Percentiles rank a stretch among this genome's conserved stretches.
Conservation (phyloP, 768 basidiomycete species). For the Russula sp. region DNA sequence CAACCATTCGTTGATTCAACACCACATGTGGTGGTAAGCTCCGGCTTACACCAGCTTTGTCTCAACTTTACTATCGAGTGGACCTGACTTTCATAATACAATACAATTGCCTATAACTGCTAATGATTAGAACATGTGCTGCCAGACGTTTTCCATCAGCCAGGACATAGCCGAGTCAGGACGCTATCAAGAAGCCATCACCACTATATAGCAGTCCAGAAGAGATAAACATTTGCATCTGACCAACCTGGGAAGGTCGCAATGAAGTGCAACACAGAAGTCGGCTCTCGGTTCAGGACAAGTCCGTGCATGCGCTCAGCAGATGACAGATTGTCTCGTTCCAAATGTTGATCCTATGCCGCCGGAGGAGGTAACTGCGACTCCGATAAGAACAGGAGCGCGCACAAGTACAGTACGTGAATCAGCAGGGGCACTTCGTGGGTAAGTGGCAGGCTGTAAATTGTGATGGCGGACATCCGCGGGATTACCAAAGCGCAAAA, state of each 20-base stretch:
- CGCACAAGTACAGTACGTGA: not conserved
- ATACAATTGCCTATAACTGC: too few relatives aligned
- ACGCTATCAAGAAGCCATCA: not conserved
- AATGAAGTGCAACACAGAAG: not conserved
- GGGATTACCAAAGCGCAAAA: slow-evolving; percentile 7
- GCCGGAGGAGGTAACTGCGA: not conserved
- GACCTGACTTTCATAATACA: not conserved
- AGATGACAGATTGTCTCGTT: not conserved
- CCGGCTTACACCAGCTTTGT: too few relatives aligned
- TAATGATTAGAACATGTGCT: not conserved
- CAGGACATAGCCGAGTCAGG: not conserved
- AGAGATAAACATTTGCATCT: not conserved
- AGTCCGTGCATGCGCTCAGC: not conserved
- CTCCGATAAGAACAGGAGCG: not conserved
- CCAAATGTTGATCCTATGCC: not conserved
- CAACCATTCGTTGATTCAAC: too few relatives aligned
- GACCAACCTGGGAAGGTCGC: not conserved
- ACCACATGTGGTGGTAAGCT: too few relatives aligned
- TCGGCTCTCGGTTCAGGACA: not conserved
- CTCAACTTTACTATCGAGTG: not conserved
- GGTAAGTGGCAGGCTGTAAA: not conserved
- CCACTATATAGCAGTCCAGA: not conserved
- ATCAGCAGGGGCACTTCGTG: not conserved
- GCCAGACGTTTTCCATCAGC: not conserved
- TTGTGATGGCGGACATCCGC: not conserved